Evolutionary conservation across 2,329 filamentous ascomycete species (phyloP).

Genomic region (Neobulgaria alba): DNA sequence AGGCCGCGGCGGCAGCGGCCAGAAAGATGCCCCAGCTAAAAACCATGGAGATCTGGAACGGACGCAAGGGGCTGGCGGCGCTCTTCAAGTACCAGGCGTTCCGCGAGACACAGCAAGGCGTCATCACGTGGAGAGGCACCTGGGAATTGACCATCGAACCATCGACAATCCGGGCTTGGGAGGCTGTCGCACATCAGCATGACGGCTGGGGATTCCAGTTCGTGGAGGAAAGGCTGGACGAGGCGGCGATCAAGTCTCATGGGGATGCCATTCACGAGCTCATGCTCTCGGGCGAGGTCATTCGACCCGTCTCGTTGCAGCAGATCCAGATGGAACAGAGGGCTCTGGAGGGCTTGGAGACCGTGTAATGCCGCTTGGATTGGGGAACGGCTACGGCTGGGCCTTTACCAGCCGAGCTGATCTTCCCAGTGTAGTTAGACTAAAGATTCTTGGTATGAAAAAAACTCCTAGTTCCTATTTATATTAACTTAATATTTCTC

Average conservation of each 20-base stretch:
- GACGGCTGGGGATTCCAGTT: slow-evolving; percentile 10
- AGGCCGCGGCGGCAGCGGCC: slow-evolving; percentile 15
- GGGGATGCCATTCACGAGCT: slow-evolving; percentile 17
- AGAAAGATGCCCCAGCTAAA: slow-evolving; percentile 18
- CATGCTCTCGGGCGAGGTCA: slow-evolving; percentile 11
- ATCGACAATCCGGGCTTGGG: slow-evolving; percentile 17
- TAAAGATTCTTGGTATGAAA: too few relatives aligned
- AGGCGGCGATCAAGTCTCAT: slow-evolving; percentile 17
- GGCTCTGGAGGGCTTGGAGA: slow-evolving; percentile 10
- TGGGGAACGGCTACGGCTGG: too few relatives aligned
- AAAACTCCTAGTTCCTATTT: too few relatives aligned
- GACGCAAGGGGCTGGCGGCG: slow-evolving; percentile 14
- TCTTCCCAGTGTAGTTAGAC: too few relatives aligned
- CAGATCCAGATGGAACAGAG: slow-evolving; percentile 16
- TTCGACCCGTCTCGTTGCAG: slow-evolving; percentile 17
- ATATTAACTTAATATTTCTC: too few relatives aligned
- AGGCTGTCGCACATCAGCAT: slow-evolving; percentile 16
- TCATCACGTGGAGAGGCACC: slow-evolving; percentile 22
- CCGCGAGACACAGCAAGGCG: slow-evolving; percentile 8
- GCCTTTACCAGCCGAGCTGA: too few relatives aligned
- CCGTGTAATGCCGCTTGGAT: too few relatives aligned
- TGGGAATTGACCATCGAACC: slow-evolving; percentile 19
- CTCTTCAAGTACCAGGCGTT: slow-evolving; percentile 16
- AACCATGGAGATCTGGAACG: slow-evolving; percentile 20
- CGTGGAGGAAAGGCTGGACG: slow-evolving; percentile 14